Conservation (phyloP, 2,329 filamentous ascomycete species). For the Biscogniauxia mediterranea region DNA sequence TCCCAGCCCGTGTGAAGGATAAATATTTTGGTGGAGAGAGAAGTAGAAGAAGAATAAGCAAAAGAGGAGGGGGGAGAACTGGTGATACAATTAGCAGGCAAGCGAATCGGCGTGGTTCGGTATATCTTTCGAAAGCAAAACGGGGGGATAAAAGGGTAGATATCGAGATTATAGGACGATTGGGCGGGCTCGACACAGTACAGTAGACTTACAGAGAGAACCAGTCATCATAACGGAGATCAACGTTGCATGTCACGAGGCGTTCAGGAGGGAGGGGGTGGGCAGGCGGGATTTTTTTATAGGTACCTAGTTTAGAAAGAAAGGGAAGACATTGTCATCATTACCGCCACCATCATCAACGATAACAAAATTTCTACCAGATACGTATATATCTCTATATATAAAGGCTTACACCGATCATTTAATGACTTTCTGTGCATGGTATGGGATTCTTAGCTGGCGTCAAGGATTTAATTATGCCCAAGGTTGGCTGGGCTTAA, state of each 20-base stretch:
- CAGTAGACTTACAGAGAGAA: neutral
- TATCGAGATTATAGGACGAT: neutral
- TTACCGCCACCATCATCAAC: neutral
- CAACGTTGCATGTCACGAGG: neutral
- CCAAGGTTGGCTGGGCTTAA: too few species aligned
- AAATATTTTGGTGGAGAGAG: conserved; percentile 1
- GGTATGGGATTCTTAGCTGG: too few species aligned
- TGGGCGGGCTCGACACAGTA: neutral
- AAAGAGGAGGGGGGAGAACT: neutral
- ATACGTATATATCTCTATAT: neutral
- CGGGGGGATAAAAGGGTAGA: neutral
- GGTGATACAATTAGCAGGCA: neutral
- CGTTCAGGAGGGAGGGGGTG: neutral
- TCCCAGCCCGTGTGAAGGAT: conserved; percentile 24
- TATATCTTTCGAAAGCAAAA: neutral
- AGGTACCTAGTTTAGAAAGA: neutral
- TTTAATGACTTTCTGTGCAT: too few species aligned
- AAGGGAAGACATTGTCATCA: neutral
- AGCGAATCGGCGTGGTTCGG: neutral
- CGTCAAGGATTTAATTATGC: too few species aligned
- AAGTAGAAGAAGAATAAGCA: conserved; percentile 3
- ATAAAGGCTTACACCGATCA: neutral
- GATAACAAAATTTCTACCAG: neutral
- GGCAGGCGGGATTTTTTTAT: neutral
- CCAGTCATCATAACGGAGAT: neutral